Percentiles rank a stretch among this genome's conserved stretches.
Evolutionary conservation across 176 grass and related monocot species (phyloP).

Genomic region (Raddia guianensis): DNA sequence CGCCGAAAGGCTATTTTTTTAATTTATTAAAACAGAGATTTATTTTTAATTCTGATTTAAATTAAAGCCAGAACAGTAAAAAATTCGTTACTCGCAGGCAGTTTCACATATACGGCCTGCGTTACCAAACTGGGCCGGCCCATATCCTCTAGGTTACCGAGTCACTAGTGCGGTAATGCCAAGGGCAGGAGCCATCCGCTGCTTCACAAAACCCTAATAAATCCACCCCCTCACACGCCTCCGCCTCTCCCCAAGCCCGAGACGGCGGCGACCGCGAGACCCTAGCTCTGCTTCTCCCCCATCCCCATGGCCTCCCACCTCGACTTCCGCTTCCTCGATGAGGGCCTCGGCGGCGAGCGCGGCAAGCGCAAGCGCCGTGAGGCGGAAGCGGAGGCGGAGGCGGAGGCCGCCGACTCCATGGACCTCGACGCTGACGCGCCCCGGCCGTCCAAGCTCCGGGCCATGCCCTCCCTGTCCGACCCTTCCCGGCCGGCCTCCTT

Average conservation of each 20-base stretch:
- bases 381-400: constrained; percentile 14
- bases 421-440: constrained; percentile 55
- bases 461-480: constrained; percentile 66
- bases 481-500: constrained; percentile 80
- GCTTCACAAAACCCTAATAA: constrained; percentile 58
- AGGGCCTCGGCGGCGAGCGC: constrained; percentile 82
- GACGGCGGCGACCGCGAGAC: not conserved
- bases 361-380: constrained; percentile 77
- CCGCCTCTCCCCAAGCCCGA: not conserved
- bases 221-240: constrained; percentile 1
- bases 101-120: no score
- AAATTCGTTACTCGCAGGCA: no score
- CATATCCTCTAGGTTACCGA: no score
- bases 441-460: constrained; percentile 68
- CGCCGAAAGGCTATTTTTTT: no score
- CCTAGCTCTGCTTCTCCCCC: constrained; percentile 13
- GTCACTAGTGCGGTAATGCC: no score
- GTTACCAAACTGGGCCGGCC: not conserved
- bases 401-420: constrained; percentile 52
- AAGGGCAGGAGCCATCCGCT: not conserved
- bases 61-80: no score
- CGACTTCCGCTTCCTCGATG: constrained; percentile 93
- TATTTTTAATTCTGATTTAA: no score
- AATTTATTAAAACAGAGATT: no score
- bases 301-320: constrained; percentile 85